phyloP scores from a whole-genome alignment of 1,284 basidiomycete species.

The Butyriboletus appendiculatus region DNA sequence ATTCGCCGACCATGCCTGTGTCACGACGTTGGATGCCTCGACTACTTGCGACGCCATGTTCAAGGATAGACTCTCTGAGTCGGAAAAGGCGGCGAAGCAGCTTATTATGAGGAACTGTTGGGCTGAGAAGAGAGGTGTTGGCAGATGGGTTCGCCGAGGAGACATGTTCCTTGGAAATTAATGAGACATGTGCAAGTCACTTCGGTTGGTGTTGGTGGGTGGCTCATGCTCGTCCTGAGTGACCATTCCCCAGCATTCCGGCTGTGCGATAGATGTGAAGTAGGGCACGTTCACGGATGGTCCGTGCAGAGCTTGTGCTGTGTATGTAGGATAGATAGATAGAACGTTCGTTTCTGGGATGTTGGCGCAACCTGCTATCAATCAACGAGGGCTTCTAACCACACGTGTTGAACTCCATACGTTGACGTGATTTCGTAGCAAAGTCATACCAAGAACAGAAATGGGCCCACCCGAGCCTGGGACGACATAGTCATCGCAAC shows the following conservation, averaged over 20 bases:
- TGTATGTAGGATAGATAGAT: slow-evolving; percentile 19
- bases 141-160: slow-evolving; percentile 26
- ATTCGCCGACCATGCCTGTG: slow-evolving; percentile 33
- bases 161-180: slow-evolving; percentile 33
- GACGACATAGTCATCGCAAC: neutral
- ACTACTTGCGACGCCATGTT: slow-evolving; percentile 17
- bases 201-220: slow-evolving; percentile 13
- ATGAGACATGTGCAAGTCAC: slow-evolving; percentile 22
- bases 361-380: slow-evolving; percentile 9
- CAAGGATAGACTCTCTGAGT: slow-evolving; percentile 27
- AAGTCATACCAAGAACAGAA: neutral
- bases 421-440: slow-evolving; percentile 19
- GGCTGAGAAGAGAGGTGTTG: slow-evolving; percentile 27
- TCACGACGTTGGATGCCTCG: slow-evolving; percentile 28
- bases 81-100: slow-evolving; percentile 24
- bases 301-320: slow-evolving; percentile 4
- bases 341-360: slow-evolving; percentile 15
- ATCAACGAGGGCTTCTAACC: neutral
- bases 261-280: neutral
- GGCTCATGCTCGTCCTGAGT: slow-evolving; percentile 8
- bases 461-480: neutral
- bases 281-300: neutral
- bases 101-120: slow-evolving; percentile 32
- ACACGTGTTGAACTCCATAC: slow-evolving; percentile 24
- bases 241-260: neutral